Conservation (phyloP, 768 basidiomycete genomes). For the Tulasnella sp. region DNA sequence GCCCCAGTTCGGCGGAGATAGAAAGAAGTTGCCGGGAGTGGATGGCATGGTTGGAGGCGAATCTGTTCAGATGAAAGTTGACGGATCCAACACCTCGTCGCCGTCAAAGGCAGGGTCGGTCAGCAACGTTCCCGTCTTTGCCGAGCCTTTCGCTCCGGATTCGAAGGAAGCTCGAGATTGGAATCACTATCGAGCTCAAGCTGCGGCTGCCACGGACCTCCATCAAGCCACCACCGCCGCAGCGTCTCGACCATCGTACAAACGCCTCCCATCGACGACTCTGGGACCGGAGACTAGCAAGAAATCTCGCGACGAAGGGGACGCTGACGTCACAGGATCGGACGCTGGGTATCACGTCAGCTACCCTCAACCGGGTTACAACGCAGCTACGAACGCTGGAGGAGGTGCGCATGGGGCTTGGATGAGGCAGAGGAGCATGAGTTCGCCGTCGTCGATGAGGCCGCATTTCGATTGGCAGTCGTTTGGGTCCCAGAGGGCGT, state of each 20-base stretch:
- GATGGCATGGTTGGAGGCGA: neutral
- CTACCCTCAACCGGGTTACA: slow-evolving; percentile 13
- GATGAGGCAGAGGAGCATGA: slow-evolving; percentile 18
- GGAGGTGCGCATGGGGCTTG: slow-evolving; percentile 10
- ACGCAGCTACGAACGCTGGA: neutral
- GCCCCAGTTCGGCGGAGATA: neutral
- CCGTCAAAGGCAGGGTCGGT: neutral
- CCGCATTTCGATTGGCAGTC: slow-evolving; percentile 15
- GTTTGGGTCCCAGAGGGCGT: neutral
- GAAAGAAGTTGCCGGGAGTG: neutral
- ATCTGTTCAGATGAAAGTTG: neutral
- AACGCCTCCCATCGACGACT: slow-evolving; percentile 10
- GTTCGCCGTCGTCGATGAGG: slow-evolving; percentile 10
- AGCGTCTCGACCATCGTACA: slow-evolving; percentile 5
- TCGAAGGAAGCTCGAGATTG: slow-evolving; percentile 16
- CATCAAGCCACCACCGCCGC: neutral
- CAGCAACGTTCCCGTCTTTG: neutral
- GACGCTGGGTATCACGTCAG: neutral
- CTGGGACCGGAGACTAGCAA: slow-evolving; percentile 14
- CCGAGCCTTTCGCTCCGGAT: slow-evolving; percentile 8
- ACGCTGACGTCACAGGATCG: neutral
- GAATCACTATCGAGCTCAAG: slow-evolving; percentile 3
- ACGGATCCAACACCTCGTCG: neutral
- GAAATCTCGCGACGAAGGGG: neutral
- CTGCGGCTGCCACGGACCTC: neutral